These are phyloP conservation scores for Petunia hybrid DNA, from an alignment of 305 asterid genomes.

Conservation along the genomic window DNA sequence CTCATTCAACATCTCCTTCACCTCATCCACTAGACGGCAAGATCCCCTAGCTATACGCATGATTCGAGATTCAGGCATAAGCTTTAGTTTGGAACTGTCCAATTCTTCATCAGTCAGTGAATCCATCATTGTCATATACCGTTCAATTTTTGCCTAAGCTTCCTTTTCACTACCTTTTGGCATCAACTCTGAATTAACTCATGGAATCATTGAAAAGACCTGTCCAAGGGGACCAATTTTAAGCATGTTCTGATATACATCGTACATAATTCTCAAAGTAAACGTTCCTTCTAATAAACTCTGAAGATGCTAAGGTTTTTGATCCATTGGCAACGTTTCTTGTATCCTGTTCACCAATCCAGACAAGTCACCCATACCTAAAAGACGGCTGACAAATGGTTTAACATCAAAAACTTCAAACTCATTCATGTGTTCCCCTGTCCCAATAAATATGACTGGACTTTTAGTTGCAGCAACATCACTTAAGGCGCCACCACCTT, in stretches of 20 bases:
- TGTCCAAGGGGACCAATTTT: conserved; percentile 93
- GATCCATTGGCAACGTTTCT: conserved; percentile 91
- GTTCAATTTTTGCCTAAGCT: conserved; percentile 86
- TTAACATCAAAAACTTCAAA: conserved; percentile 89
- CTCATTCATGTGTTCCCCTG: conserved; percentile 97
- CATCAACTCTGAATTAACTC: conserved; percentile 88
- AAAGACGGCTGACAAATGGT: conserved; percentile 91
- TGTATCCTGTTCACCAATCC: conserved; percentile 94
- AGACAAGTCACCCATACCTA: conserved; percentile 98
- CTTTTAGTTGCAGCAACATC: conserved; percentile 96
- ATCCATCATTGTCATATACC: conserved; percentile 97
- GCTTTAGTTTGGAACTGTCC: conserved; percentile 84
- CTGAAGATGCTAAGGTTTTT: conserved; percentile 91
- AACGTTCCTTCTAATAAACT: conserved; percentile 90
- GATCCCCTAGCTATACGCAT: conserved; percentile 86
- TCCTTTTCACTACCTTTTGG: conserved; percentile 91
- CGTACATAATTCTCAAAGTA: conserved; percentile 87
- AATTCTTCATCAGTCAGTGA: conserved; percentile 94
- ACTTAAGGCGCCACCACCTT: conserved; percentile 97
- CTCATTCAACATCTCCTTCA: conserved; percentile 91
- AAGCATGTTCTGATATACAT: conserved; percentile 81
- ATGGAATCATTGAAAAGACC: conserved; percentile 94
- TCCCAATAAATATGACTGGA: conserved; percentile 91
- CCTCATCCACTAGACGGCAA: conserved; percentile 76
- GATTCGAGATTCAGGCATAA: conserved; percentile 80